These are phyloP conservation scores for Saururus chinensis DNA, from an alignment of 164 flowering plant species.

Conservation along the genomic window DNA sequence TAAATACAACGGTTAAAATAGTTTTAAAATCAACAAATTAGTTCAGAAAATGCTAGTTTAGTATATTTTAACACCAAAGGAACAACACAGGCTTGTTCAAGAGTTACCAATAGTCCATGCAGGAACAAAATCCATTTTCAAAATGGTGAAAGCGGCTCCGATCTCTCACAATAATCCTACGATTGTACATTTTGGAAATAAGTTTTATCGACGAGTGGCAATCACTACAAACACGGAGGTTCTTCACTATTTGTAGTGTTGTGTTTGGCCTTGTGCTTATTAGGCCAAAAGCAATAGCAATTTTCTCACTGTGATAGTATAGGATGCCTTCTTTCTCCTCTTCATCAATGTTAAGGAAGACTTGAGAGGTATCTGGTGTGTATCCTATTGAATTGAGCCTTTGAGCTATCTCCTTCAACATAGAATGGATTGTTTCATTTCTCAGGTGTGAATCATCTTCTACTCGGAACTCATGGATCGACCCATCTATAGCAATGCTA, in stretches of 20 bases:
- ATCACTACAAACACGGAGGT: constrained; percentile 46
- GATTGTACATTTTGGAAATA: constrained; percentile 36
- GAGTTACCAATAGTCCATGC: constrained; percentile 13
- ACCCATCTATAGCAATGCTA: constrained; percentile 52
- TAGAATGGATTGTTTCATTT: constrained; percentile 32
- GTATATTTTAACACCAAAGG: neutral
- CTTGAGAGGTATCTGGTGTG: constrained; percentile 32
- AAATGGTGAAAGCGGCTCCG: constrained; percentile 14
- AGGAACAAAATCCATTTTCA: constrained; percentile 10
- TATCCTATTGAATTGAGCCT: constrained; percentile 24
- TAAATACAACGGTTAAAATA: too few relatives aligned
- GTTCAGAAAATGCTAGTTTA: neutral
- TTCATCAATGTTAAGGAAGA: constrained; percentile 39
- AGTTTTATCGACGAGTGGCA: constrained; percentile 50
- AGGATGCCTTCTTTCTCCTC: constrained; percentile 28
- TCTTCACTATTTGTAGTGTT: constrained; percentile 36
- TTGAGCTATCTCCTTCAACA: constrained; percentile 36
- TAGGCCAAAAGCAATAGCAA: constrained; percentile 49
- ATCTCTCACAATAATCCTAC: constrained; percentile 10
- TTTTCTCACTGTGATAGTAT: constrained; percentile 44
- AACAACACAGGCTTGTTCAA: neutral
- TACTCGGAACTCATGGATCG: constrained; percentile 43
- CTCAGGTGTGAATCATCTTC: constrained; percentile 42
- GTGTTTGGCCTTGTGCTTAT: constrained; percentile 28
- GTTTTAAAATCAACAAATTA: too few relatives aligned